Base-by-base conservation (phyloP, 148 eudicot genomes). In the Chenopodium suecicum region DNA sequence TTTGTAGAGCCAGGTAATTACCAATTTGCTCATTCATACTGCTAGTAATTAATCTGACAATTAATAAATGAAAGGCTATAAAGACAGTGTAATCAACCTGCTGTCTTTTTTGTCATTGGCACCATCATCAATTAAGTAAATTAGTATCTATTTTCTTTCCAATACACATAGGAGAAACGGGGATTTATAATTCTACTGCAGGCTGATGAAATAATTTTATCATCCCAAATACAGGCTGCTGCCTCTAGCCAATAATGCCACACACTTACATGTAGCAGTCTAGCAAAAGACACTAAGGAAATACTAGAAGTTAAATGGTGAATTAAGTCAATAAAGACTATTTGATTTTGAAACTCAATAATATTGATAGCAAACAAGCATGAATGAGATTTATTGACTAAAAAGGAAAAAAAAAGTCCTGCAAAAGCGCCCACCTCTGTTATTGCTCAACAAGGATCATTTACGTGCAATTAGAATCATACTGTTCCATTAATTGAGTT, bases 1-100 rank as follows among this genome's bases (percentile, higher is more conserved):
- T 84, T 77, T 82, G 83, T 95, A 73, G 94, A 88, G 67, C 93
- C 91, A 73, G 98, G 98, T 94, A 89, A 80, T 37, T 77, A 17
- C 74, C 79, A 46, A 17, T 46, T 44, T 75, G 56, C 47, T 31
- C 17, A 46, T 73, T n/a, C 20, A 23, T 13, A 11, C 31, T 73
- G 56, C 23, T 48, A 46, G 8, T 46, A 46, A 12, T 48, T 48
- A 73, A 5, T 1, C 60, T n/a, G 19, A 56, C 10, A 4, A 25
- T 9, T 48, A 25, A 9, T 10, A 23, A 23, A n/a, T 46, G 22
- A 72, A 11, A 4, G 52, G 22, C 13, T 2, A 41, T 7, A 4
- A 19, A 44, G 22, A 13, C 4, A 7, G 48, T n/a, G 60, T n/a
- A 23, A 25, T 22, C 58, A 13, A 50, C 16, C 54, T 10, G 2